A percentile compares a stretch with the other conserved stretches of the same genome.
These are phyloP conservation scores for Paspalum notatum DNA, from an alignment of 176 grass and related monocot species.

Conservation along the genomic window DNA sequence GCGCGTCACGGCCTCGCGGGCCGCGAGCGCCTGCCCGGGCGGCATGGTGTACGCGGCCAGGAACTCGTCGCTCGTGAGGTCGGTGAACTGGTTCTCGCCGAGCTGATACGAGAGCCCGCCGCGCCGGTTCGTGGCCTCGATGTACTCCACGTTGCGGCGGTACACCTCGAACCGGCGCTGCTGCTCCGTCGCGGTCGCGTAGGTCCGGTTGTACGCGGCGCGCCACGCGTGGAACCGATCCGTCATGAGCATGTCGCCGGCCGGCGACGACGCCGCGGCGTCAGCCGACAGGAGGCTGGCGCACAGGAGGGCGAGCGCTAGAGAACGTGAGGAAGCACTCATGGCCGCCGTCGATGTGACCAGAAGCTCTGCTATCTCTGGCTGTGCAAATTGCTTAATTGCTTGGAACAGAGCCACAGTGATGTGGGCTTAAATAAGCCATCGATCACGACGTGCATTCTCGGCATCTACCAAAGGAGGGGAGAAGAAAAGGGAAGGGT, in stretches of 20 bases:
- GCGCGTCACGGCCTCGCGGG: background rate
- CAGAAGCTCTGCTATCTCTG: background rate
- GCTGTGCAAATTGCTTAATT: background rate
- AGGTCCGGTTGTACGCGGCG: conserved; percentile 26
- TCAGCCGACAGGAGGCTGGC: background rate
- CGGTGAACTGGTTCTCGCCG: conserved; percentile 48
- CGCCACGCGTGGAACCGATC: conserved; percentile 22
- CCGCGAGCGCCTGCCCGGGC: background rate
- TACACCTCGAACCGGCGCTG: conserved; percentile 44
- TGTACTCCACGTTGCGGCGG: conserved; percentile 36
- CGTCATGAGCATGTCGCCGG: background rate
- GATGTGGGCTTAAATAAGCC: too few relatives aligned
- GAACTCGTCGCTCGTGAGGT: conserved; percentile 47
- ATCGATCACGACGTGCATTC: too few relatives aligned
- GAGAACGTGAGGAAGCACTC: background rate
- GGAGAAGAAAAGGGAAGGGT: too few relatives aligned
- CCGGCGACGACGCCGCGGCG: background rate
- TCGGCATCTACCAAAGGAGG: too few relatives aligned
- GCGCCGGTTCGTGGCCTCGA: conserved; percentile 39
- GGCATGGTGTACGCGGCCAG: background rate
- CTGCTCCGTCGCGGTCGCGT: conserved; percentile 16
- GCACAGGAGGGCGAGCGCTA: background rate
- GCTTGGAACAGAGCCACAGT: background rate
- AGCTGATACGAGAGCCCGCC: conserved; percentile 24
- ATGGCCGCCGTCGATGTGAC: too few relatives aligned